phyloP scores from a whole-genome alignment of 225 moss, liverwort and hornwort genomes.

The Pleurozium schreberi region DNA sequence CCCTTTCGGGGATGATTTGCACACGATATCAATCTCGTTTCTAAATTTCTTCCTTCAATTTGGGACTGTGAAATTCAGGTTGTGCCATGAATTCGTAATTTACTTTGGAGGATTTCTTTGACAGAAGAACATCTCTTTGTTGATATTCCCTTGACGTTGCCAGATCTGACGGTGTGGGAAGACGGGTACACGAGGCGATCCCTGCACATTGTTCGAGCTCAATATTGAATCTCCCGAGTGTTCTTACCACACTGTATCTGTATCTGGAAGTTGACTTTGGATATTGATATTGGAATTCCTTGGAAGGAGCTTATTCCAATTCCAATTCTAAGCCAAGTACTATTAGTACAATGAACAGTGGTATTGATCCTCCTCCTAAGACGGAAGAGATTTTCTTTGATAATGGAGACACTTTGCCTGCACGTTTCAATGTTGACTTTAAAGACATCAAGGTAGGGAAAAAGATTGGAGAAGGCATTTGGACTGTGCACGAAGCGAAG shows the following conservation, averaged over 20 bases:
- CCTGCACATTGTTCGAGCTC: neutral
- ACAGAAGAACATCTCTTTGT: neutral
- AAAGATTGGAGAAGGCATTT: neutral
- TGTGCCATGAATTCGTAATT: neutral
- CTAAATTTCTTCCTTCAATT: neutral
- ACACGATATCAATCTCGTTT: neutral
- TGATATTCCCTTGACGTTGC: neutral
- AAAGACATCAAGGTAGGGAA: neutral
- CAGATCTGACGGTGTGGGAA: fast-evolving
- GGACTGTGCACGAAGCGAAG: neutral
- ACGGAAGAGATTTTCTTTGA: neutral
- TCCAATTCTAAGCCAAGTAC: neutral
- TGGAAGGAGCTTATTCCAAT: neutral
- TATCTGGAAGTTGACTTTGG: neutral
- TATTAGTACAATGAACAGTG: neutral
- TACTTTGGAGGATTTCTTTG: neutral
- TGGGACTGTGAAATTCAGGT: neutral
- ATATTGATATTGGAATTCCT: neutral
- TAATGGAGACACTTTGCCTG: neutral
- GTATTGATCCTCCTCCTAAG: neutral
- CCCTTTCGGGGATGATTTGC: too few relatives aligned
- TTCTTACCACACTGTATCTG: neutral
- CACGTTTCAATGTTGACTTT: neutral
- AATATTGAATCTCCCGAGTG: neutral
- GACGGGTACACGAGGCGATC: neutral